Base-by-base conservation (phyloP, 495 filamentous ascomycete species). In the Mytilinidion resinicola region DNA sequence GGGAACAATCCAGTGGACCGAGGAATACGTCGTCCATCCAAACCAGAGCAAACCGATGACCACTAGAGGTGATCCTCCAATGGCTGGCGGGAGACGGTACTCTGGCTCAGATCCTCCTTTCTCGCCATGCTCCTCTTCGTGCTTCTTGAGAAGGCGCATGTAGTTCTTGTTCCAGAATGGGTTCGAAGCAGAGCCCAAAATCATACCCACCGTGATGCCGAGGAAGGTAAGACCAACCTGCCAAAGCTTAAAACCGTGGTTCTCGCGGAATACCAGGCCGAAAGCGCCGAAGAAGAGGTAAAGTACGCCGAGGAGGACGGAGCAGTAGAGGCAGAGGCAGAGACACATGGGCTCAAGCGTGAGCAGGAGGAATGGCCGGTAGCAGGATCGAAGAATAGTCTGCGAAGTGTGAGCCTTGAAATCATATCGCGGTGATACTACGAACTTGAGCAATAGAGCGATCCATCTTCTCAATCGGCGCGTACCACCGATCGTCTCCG, bases 211-310 rank as follows among this genome's bases (percentile, higher is more conserved):
- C 50, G 90, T 78, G 21, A 96, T 76, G 10, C 90, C 89, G 48
- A 90, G 72, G 70, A 96, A 96, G 41, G 82, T 84, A 38, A 91
- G 72, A 12, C 92, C 91, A 5, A 83, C 77, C 68, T 93, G 86
- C 82, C 86, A 92, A 2, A 92, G 76, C 17, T 81, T 81, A 69
- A 97, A 87, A 25, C 81, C 83, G 70, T 96, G 85, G 49, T 87
- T 83, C 34, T 81, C 77, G 9, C 73, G 64, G 68, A 96, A 97
- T 17, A 95, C 84, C 38, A 96, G 71, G 9, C 86, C 80, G 67
- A 96, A 96, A 0, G 91, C 91, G 10, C 91, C 90, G 68, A 97
- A 96, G 76, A 96, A 97, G 4, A 97, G 82, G 65, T 97, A 96
- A 0, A 96, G 73, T 21, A 96, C 83, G 8, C 91, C 92, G 2